These are phyloP conservation scores for Plasmopara halstedii DNA, from an alignment of 352 stramenopile genomes.

Conservation along the genomic window DNA sequence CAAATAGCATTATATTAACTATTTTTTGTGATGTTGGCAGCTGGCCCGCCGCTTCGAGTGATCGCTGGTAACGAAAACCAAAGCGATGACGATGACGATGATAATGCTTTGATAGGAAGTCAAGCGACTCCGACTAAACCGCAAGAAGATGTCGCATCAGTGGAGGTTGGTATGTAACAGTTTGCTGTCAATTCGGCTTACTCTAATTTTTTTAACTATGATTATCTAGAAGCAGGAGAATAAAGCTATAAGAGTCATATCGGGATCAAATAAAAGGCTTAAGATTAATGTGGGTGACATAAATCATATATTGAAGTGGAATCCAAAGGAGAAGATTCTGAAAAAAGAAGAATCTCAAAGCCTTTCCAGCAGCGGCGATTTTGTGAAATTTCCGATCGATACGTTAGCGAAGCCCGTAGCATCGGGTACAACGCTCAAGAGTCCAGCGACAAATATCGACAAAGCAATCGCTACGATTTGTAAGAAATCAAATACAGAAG, in stretches of 20 bases:
- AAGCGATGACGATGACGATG: conserved; percentile 36
- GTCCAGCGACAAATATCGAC: conserved; percentile 2
- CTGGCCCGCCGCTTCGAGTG: conserved; percentile 39
- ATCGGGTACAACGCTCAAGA: neutral
- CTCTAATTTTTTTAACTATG: neutral
- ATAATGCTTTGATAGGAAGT: conserved; percentile 27
- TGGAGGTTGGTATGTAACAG: conserved; percentile 14
- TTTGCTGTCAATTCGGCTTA: neutral
- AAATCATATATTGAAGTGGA: conserved; percentile 19
- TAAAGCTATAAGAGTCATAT: conserved; percentile 1
- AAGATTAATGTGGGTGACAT: conserved; percentile 20
- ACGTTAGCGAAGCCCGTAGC: conserved; percentile 2
- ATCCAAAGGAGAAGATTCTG: conserved; percentile 10
- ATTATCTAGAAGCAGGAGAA: neutral
- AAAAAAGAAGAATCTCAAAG: conserved; percentile 2
- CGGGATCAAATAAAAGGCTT: conserved; percentile 7
- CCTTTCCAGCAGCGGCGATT: neutral
- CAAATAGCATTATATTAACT: neutral
- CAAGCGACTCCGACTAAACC: conserved; percentile 10
- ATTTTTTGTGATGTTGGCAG: conserved; percentile 5
- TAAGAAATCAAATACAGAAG: neutral
- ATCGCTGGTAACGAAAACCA: conserved; percentile 24
- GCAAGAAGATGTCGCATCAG: conserved; percentile 10
- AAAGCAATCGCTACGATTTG: conserved; percentile 1
- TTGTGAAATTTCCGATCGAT: conserved; percentile 1